A percentile compares a stretch with the other conserved stretches of the same genome.
phyloP scores from a whole-genome alignment of 2,329 filamentous ascomycete genomes.

The Colletotrichum euphorbiae region DNA sequence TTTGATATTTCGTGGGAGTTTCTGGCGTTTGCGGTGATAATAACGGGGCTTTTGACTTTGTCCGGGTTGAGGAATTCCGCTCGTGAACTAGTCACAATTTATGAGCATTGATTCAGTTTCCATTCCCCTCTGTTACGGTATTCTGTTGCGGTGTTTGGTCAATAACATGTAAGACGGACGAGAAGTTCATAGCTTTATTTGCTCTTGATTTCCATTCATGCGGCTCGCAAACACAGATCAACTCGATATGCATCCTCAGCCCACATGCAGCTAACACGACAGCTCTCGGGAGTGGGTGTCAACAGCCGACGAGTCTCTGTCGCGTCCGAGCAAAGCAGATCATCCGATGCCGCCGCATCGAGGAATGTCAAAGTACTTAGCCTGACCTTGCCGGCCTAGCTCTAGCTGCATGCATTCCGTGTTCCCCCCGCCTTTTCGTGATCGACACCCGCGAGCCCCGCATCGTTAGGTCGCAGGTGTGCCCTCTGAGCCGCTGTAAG shows the following conservation, averaged over 20 bases:
- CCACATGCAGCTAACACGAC: no score
- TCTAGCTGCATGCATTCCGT: constrained; percentile 13
- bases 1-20: constrained; percentile 18
- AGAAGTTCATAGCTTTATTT: no score
- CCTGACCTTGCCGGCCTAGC: neutral
- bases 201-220: no score
- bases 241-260: no score
- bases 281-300: no score
- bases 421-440: constrained; percentile 1
- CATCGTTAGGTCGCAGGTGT: neutral
- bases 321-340: neutral
- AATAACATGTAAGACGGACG: no score
- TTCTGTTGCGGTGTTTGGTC: no score
- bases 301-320: neutral
- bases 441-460: constrained; percentile 5
- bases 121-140: no score
- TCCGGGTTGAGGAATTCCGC: neutral
- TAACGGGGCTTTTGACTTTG: neutral
- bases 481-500: constrained; percentile 6
- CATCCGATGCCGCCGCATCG: constrained; percentile 4
- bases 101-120: neutral
- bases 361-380: neutral
- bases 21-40: neutral
- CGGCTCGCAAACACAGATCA: no score
- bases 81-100: neutral